Evolutionary conservation across 805 yeast species (phyloP), one percentile per base, ranked within the genome.

Genomic region (Barnettozyma populi): DNA sequence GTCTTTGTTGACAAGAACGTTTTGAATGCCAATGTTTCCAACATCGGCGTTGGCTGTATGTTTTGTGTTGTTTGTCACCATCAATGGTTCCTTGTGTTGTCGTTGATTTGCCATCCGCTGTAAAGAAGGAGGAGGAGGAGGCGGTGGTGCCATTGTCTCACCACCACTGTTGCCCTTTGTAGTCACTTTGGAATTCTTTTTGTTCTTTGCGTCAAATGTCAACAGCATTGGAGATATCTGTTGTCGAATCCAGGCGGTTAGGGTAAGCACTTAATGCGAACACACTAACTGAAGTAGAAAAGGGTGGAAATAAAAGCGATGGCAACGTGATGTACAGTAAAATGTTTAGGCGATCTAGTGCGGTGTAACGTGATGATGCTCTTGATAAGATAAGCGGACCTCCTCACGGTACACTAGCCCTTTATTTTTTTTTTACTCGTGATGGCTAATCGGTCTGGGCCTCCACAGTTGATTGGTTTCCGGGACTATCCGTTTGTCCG

Each of bases 141-240:
- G n/a, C n/a, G n/a, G n/a, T n/a, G n/a, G 6, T n/a, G 21, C 20
- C n/a, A 39, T n/a, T 10, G 13, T 25, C 4, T 16, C 11, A 9
- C 34, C 29, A 14, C 31, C 7, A 24, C 7, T 36, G n/a, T 13
- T 29, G 29, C 20, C 25, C 10, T 23, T 20, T 9, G 24, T 39
- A 14, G 14, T 19, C 27, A 5, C 27, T 13, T 21, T 19, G 16
- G 45, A n/a, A 11, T 43, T n/a, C 14, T 43, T 34, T 35, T 49
- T 49, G 8, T 52, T 55, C 51, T 57, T 58, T 19, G 62, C 36
- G 37, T 59, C 62, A 41, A 59, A 59, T 7, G 62, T 59, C n/a
- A 59, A 57, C 14, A 59, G 48, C 62, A 59, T 58, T 29, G 5
- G n/a, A 29, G 32, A 29, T 3, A 29, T 5, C n/a, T 29, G 16